Evolutionary conservation across 257 asterid genomes (phyloP), one percentile per base, ranked within the genome.

Genomic region (Ligustrum vulgare): DNA sequence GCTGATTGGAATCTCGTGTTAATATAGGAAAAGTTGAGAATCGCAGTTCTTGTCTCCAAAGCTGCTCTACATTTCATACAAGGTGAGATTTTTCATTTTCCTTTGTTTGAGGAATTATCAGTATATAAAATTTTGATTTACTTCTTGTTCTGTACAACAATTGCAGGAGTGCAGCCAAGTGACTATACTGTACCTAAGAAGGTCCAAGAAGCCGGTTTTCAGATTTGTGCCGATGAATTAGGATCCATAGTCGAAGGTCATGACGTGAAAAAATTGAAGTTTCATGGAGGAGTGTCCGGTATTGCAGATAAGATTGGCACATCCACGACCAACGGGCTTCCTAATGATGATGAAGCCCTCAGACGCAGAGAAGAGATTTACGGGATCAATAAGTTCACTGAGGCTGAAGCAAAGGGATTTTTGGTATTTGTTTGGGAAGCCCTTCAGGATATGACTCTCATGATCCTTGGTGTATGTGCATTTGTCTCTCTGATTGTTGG

Each of bases 401-500:
- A 91, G 78, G 71, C 71, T 1, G 91, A 77, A 36, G 72, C 87
- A 1, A 87, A 83, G 72, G 84, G 95, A 75, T 93, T 89, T 75
- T 89, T 89, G 91, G 79, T 91, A 23, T 93, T 93, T 70, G 91
- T 93, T 16, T 91, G 88, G 89, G 97, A 93, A 76, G 96, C 98
- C 72, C 96, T 93, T 77, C 96, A 93, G 36, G 98, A 93, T 75
- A 89, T 87, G 89, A 93, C 98, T 18, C 93, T 93, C 35, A 93
- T 91, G 98, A 93, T 93, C 77, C 98, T 93, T 32, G 98, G 91
- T 11, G 88, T 84, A 2, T 93, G 97, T 63, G 98, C 98, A 0
- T 73, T 89, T 8, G 91, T 89, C 75, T 91, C 98, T 32, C 81
- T 93, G 13, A 69, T 91, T 6, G 96, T 93, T 35, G 98, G 98